Base-by-base conservation (phyloP, 139 green algal species). In the Mesotaenium endlicherianum region DNA sequence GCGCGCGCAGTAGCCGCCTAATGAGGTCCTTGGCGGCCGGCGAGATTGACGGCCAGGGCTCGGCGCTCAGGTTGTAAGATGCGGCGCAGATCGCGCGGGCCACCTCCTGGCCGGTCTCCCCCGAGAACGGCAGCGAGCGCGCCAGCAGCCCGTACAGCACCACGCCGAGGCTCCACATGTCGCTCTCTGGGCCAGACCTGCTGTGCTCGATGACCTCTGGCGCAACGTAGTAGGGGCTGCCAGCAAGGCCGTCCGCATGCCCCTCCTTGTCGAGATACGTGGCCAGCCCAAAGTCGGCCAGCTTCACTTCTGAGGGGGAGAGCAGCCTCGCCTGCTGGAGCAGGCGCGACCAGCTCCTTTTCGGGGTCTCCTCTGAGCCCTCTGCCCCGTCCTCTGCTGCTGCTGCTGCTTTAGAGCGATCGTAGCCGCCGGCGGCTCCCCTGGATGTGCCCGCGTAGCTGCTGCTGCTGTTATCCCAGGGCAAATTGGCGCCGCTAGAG, bases 51-150 rank as follows among this genome's bases (percentile, higher is more conserved):
- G 83, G 79, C 83, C 83, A 88, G 11, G 80, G 83, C 80, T 75
- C 36, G 3, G 49, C 30, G n/a, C n/a, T n/a, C n/a, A n/a, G n/a
- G n/a, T n/a, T n/a, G n/a, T n/a, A n/a, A n/a, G n/a, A n/a, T n/a
- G n/a, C n/a, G n/a, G n/a, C n/a, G n/a, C n/a, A n/a, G n/a, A 82
- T 80, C 42, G 88, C 74, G 50, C 74, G 74, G 75, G 95, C 70
- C 79, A 93, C 92, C 88, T 97, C 92, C 39, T 90, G 91, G 26
- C 82, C 67, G 16, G 70, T 49, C 39, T 45, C 8, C 0, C 79
- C 79, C 11, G 39, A 41, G 79, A 86, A 86, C 40, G 79, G 79
- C 67, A 70, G 57, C n/a, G 49, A 67, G 44, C 79, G 67, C 30
- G 67, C 49, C 43, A 86, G 72, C 72, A 86, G 70, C 30, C 20